Percentiles rank a stretch among this genome's conserved stretches.
phyloP scores from a whole-genome alignment of 495 filamentous ascomycete species.

The Astrothelium subdiscretum region DNA sequence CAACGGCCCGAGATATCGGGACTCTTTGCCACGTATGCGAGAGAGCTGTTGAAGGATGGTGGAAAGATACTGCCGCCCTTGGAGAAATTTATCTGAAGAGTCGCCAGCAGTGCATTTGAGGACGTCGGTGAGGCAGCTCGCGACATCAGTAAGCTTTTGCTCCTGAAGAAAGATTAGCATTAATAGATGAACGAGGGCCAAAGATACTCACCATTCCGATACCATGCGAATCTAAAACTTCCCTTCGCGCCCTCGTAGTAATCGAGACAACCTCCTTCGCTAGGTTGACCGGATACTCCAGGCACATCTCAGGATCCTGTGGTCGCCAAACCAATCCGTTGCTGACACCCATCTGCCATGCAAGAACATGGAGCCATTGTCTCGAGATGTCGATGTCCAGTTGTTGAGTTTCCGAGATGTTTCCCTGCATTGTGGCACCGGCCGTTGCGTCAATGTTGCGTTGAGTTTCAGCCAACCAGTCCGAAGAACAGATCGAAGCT shows the following conservation, averaged over 20 bases:
- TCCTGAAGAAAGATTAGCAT: constrained; percentile 7
- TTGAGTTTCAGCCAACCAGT: constrained; percentile 17
- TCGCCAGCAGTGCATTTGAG: constrained; percentile 18
- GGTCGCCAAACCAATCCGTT: constrained; percentile 20
- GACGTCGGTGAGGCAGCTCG: constrained; percentile 20
- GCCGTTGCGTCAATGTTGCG: constrained; percentile 15
- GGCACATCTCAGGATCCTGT: constrained; percentile 16
- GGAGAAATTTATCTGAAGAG: constrained; percentile 9
- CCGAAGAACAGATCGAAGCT: constrained; percentile 14
- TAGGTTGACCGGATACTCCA: constrained; percentile 19
- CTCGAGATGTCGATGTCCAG: constrained; percentile 17
- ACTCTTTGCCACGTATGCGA: constrained; percentile 18
- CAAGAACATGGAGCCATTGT: constrained; percentile 21
- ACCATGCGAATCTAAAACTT: constrained; percentile 18
- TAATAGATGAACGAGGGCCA: not conserved
- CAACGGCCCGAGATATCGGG: constrained; percentile 16
- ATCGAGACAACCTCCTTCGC: constrained; percentile 20
- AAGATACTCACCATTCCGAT: constrained; percentile 18
- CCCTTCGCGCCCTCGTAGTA: constrained; percentile 8
- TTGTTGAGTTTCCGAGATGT: constrained; percentile 21
- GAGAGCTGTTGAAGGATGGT: constrained; percentile 18
- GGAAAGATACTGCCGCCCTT: constrained; percentile 19
- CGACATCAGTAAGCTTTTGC: constrained; percentile 22
- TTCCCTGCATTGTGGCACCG: constrained; percentile 5
- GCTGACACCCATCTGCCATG: constrained; percentile 23